These are phyloP conservation scores for Seiridium unicorne DNA, from an alignment of 2,329 filamentous ascomycete genomes.

Conservation along the genomic window DNA sequence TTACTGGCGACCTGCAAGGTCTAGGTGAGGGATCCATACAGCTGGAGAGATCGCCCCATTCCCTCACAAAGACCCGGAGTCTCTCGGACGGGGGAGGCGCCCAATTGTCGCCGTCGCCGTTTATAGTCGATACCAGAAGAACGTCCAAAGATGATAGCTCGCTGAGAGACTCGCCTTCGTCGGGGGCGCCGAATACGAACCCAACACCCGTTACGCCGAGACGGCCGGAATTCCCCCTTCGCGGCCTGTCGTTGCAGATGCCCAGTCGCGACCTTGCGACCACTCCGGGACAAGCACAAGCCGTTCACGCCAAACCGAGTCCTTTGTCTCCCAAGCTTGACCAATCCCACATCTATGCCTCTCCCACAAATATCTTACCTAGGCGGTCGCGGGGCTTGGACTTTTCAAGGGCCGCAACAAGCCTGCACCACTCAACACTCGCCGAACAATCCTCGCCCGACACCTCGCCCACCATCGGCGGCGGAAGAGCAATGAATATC, in stretches of 20 bases:
- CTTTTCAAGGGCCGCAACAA: slow-evolving; percentile 90
- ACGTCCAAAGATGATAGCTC: slow-evolving; percentile 67
- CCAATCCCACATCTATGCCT: slow-evolving; percentile 79
- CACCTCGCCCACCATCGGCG: slow-evolving; percentile 81
- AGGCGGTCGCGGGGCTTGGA: slow-evolving; percentile 87
- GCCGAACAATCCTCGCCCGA: slow-evolving; percentile 86
- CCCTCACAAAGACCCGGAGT: slow-evolving; percentile 55
- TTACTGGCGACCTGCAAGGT: background rate
- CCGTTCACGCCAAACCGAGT: slow-evolving; percentile 50
- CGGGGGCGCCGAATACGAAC: slow-evolving; percentile 29
- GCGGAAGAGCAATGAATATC: slow-evolving; percentile 58
- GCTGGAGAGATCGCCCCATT: slow-evolving; percentile 11
- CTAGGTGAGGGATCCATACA: background rate
- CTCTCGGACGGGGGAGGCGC: slow-evolving; percentile 63
- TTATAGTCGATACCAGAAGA: slow-evolving; percentile 50
- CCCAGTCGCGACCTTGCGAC: slow-evolving; percentile 49
- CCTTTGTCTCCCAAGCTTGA: slow-evolving; percentile 87
- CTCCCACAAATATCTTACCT: slow-evolving; percentile 83
- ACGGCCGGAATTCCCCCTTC: slow-evolving; percentile 59
- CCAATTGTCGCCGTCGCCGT: slow-evolving; percentile 58
- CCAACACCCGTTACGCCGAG: slow-evolving; percentile 67
- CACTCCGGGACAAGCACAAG: slow-evolving; percentile 22
- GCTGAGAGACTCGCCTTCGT: slow-evolving; percentile 37
- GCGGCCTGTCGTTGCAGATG: slow-evolving; percentile 70
- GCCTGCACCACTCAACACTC: slow-evolving; percentile 91